Conservation (phyloP, 169 alveolate species). For the Plasmodium gonderi region DNA sequence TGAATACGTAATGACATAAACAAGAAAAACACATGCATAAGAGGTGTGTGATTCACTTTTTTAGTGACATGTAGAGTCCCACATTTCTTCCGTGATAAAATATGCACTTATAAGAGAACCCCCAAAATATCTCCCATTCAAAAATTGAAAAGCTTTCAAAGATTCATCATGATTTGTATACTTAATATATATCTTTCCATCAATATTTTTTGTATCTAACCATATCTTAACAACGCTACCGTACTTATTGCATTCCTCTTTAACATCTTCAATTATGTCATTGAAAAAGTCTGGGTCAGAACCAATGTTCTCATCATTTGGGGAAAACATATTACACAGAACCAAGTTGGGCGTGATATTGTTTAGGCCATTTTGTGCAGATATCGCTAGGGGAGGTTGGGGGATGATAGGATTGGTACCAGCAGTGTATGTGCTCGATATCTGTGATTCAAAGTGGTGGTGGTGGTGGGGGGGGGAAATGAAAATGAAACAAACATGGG, state of each 20-base stretch:
- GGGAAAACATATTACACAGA: conserved; percentile 88
- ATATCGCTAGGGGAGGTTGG: too few relatives aligned
- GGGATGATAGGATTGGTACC: too few relatives aligned
- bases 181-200: conserved; percentile 89
- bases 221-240: conserved; percentile 87
- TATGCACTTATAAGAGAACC: conserved; percentile 86
- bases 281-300: conserved; percentile 85
- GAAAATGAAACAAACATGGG: background rate
- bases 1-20: too few relatives aligned
- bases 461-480: background rate
- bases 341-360: conserved; percentile 79
- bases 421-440: background rate
- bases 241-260: conserved; percentile 90
- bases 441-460: background rate
- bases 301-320: conserved; percentile 81
- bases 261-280: conserved; percentile 91
- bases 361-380: background rate
- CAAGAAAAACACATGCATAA: background rate
- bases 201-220: conserved; percentile 81
- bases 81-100: conserved; percentile 79
- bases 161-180: conserved; percentile 81
- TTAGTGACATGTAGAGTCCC: conserved; percentile 68
- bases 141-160: conserved; percentile 80
- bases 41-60: background rate
- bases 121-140: conserved; percentile 89